phyloP scores from a whole-genome alignment of 2,329 filamentous ascomycete genomes.

The Neofusicoccum sp. region DNA sequence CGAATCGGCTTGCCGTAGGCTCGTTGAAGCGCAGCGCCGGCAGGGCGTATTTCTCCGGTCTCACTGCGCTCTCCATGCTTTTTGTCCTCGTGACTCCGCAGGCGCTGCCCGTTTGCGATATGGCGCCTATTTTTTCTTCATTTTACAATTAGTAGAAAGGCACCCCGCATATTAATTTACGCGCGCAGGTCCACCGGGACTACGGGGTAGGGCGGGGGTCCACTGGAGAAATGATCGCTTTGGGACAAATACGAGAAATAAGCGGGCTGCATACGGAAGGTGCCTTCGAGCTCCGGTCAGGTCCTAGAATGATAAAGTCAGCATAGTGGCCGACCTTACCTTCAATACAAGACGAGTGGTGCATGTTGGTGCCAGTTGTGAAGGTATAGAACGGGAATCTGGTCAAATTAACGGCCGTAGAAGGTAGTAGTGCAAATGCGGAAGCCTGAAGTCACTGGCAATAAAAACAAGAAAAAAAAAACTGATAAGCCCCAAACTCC shows the following conservation, averaged over 20 bases:
- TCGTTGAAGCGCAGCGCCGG: conserved; percentile 13
- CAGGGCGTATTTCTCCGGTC: conserved; percentile 8
- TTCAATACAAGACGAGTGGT: too few relatives aligned
- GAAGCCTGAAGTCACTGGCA: too few relatives aligned
- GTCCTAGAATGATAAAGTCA: not conserved
- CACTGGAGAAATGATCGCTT: not conserved
- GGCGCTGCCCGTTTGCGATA: not conserved
- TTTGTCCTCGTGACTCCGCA: not conserved
- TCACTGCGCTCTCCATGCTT: not conserved
- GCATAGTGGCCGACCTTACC: too few relatives aligned
- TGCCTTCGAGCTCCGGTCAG: not conserved
- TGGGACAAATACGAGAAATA: not conserved
- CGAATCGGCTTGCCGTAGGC: conserved; percentile 4
- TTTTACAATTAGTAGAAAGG: not conserved
- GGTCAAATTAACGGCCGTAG: too few relatives aligned
- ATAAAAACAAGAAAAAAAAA: too few relatives aligned
- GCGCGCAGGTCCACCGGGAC: not conserved
- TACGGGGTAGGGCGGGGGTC: conserved; percentile 4
- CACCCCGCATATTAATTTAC: not conserved
- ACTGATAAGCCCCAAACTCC: too few relatives aligned
- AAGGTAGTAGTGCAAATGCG: too few relatives aligned
- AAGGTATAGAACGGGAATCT: too few relatives aligned
- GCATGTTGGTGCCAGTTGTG: too few relatives aligned
- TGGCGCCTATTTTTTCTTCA: not conserved
- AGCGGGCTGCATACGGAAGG: not conserved